Evolutionary conservation across 148 eudicot species (phyloP), one percentile per base, ranked within the genome.

Genomic region (Spergularia marina): DNA sequence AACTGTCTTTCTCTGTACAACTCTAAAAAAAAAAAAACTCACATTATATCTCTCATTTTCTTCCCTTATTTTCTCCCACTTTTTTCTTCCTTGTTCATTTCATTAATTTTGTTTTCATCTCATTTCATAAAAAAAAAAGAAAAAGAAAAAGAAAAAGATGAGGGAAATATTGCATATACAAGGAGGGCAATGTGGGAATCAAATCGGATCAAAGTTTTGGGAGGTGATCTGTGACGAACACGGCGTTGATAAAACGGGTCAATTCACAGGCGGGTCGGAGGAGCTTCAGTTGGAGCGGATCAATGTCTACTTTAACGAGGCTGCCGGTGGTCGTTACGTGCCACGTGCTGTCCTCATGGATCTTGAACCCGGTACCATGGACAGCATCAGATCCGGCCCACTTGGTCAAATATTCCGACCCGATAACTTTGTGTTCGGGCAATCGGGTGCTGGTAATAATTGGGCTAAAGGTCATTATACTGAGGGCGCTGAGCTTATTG

Each of bases 351-450:
- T 90, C 9, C 86, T 90, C 63, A 88, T 90, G 94, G 92, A 90
- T 88, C 92, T 88, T 6, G 92, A 90, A 36, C 94, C 96, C 1
- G 96, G 96, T 9, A 91, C 96, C 30, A 91, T 91, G 96, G 96
- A 91, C n/a, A 83, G 90, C 17, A 88, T 90, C 77, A 74, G 90
- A 79, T 66, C 95, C 14, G 92, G 95, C 0, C 91, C 95, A 0
- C 74, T 84, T 5, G 95, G 95, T 10, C 85, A 85, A 70, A 90
- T 90, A 34, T 90, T 90, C 52, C 55, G 95, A 12, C 95, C 95
- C 14, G 95, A 90, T 71, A 90, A 90, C 72, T 90, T 90, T 17
- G 91, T 90, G 2, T 90, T 90, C 34, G 94, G 94, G 0, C 94
- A 90, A 70, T 85, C 88, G 9, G 91, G 94, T n/a, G 94, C 94